These are phyloP conservation scores for Punica granatum DNA, from an alignment of 345 rosid genomes.

Conservation along the genomic window DNA sequence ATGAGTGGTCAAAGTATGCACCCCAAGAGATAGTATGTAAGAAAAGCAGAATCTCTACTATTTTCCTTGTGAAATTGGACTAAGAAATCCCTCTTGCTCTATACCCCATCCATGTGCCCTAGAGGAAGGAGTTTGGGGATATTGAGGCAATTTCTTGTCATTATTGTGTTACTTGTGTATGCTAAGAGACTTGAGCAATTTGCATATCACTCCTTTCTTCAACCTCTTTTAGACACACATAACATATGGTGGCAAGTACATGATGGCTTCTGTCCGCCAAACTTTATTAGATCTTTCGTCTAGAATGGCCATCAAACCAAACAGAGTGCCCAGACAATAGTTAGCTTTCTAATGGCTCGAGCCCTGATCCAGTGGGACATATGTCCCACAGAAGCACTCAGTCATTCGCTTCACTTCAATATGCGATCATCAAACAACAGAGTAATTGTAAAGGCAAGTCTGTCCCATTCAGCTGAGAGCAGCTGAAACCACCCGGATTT, in stretches of 20 bases:
- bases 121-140: not conserved
- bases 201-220: not conserved
- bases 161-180: not conserved
- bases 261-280: not conserved
- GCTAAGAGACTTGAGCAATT: not conserved
- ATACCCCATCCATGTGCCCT: not conserved
- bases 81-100: not conserved
- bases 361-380: not conserved
- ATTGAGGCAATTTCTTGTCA: not conserved
- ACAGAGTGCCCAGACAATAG: not conserved
- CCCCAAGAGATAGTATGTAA: not conserved
- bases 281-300: not conserved
- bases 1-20: not conserved
- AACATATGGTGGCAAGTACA: not conserved
- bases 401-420: too few species aligned
- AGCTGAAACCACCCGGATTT: not conserved
- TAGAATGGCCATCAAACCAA: not conserved
- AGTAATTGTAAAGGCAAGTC: not conserved
- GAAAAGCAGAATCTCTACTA: not conserved
- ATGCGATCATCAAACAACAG: not conserved
- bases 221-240: not conserved
- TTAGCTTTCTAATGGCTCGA: not conserved
- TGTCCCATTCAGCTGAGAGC: not conserved
- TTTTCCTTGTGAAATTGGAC: not conserved
- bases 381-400: not conserved